Conservation (phyloP, 139 green algal species). For the Closterium sp. region DNA sequence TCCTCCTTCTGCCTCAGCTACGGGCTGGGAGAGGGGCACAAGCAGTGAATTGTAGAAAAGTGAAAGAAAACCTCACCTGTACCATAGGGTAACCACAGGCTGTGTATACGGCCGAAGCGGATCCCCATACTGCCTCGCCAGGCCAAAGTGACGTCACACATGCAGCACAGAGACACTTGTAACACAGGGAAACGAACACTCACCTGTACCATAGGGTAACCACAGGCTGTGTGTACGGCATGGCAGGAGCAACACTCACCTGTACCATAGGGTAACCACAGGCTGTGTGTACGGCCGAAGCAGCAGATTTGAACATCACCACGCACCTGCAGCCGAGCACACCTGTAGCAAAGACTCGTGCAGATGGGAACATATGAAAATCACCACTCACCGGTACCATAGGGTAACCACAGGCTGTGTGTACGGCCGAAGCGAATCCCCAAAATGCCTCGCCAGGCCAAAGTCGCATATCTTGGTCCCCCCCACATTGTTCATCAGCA, state of each 20-base stretch:
- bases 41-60: no score
- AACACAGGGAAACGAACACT: conserved; percentile 51
- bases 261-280: conserved; percentile 68
- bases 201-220: conserved; percentile 61
- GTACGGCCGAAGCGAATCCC: conserved; percentile 61
- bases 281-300: conserved; percentile 63
- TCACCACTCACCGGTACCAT: conserved; percentile 41
- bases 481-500: conserved; percentile 91
- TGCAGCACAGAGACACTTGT: no score
- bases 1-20: neutral
- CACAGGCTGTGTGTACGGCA: conserved; percentile 71
- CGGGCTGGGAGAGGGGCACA: no score
- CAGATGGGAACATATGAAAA: no score
- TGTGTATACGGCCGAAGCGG: no score
- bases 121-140: no score
- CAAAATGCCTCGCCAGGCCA: conserved; percentile 82
- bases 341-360: no score
- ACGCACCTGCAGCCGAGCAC: no score
- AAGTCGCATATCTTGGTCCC: conserved; percentile 98
- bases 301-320: neutral
- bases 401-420: conserved; percentile 79
- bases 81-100: no score
- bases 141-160: no score
- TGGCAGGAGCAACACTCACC: neutral
- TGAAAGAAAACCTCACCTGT: no score